Base-by-base conservation (phyloP, 2,329 filamentous ascomycete genomes). In the Scedosporium minutisporum region DNA sequence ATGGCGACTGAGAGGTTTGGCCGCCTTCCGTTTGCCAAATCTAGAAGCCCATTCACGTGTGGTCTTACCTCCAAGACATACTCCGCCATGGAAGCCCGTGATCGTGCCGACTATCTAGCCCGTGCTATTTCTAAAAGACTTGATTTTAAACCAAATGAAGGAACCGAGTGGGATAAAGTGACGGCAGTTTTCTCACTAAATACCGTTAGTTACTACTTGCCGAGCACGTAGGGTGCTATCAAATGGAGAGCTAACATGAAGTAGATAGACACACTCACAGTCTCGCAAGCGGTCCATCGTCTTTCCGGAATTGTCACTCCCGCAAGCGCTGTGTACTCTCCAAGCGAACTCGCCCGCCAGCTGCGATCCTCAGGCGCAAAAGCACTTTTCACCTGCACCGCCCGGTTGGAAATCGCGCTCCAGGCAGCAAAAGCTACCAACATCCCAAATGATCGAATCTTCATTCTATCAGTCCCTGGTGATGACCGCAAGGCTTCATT, bases 111-210 rank as follows among this genome's bases (percentile, higher is more conserved):
- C 29, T 79, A 77, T 61, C 79, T 95, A 23, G 82, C 90, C 16
- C 82, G 87, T 63, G 87, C 83, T 23, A 75, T 96, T 38, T 81
- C 83, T 46, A 86, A 89, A 71, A 85, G 90, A 65, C 81, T 95
- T 64, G 86, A 84, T 55, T 92, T 90, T 81, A 73, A 81, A 55
- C 85, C 88, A 6, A 87, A 90, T 67, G 73, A 85, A 63, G 90
- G 88, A 12, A 84, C 84, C 0, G 89, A 93, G 71, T 95, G 88
- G 87, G 90, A 95, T 69, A 91, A 92, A 72, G 88, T 93, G 23
- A 77, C 90, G 57, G 87, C 80, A 4, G 78, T 93, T 29, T 96
- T 90, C 75, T 87, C 87, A n/a, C 74, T 92, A 64, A 96, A 96
- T 71, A 91, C 90, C 29, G 88, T 91, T 74, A 64, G 82, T 69